These are phyloP conservation scores for Mangifera indica DNA, from an alignment of 345 rosid species.

Conservation along the genomic window DNA sequence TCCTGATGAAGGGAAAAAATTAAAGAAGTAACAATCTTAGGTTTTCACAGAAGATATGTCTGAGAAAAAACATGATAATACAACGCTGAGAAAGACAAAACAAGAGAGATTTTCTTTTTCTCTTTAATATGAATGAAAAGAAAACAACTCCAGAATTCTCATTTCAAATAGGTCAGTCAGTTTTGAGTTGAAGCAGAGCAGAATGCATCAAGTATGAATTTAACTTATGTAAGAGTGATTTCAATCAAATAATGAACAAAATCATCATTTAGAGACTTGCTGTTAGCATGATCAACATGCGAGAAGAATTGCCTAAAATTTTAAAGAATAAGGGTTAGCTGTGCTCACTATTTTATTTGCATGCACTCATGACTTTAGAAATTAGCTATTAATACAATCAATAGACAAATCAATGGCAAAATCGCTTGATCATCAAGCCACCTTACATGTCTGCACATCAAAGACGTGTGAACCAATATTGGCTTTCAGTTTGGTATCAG, in stretches of 20 bases:
- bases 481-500: background rate
- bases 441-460: too few species aligned
- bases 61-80: too few species aligned
- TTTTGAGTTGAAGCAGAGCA: background rate
- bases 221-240: background rate
- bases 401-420: background rate
- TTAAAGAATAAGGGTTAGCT: background rate
- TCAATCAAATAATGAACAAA: background rate
- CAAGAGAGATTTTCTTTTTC: too few species aligned
- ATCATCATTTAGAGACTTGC: background rate
- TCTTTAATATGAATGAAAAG: too few species aligned
- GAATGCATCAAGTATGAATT: background rate
- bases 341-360: background rate
- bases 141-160: background rate
- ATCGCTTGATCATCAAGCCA: background rate
- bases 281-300: background rate
- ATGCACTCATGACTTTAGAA: background rate
- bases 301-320: background rate
- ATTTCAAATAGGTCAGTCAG: background rate
- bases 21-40: too few species aligned
- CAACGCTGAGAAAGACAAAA: too few species aligned
- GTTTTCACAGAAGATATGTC: too few species aligned
- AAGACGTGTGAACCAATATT: too few species aligned
- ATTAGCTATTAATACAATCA: background rate
- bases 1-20: conserved; percentile 48